Conservation (phyloP, 1,139 yeast species). For the Protomyces macrosporus region DNA sequence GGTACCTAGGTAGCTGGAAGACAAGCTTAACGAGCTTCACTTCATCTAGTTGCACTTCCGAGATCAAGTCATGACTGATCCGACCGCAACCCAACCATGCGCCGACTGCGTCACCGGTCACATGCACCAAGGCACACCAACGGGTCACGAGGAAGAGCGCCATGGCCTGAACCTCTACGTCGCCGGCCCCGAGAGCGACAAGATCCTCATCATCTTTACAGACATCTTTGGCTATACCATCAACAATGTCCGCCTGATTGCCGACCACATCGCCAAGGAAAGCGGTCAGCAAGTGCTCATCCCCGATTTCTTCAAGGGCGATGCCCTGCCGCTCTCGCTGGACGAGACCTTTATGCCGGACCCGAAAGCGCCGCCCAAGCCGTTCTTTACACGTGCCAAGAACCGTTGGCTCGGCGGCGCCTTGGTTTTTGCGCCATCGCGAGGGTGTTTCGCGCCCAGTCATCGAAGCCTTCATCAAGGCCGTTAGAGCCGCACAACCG, state of each 20-base stretch:
- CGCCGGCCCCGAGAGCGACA: constrained; percentile 20
- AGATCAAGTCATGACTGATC: background rate
- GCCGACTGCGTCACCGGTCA: constrained; percentile 21
- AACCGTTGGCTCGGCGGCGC: constrained; percentile 1
- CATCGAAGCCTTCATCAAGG: constrained; percentile 13
- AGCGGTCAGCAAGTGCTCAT: constrained; percentile 24
- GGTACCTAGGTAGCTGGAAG: no score
- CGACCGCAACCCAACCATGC: background rate
- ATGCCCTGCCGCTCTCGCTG: background rate
- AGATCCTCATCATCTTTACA: constrained; percentile 25
- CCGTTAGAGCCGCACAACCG: background rate
- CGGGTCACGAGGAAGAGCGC: constrained; percentile 16
- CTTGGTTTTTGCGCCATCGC: constrained; percentile 18
- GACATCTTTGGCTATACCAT: constrained; percentile 31
- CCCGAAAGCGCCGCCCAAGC: constrained; percentile 5
- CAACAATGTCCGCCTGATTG: constrained; percentile 28
- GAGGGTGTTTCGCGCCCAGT: constrained; percentile 20
- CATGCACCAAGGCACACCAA: constrained; percentile 27
- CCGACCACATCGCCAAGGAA: constrained; percentile 29
- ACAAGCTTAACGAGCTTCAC: background rate
- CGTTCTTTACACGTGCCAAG: constrained; percentile 8
- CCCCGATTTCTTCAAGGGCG: constrained; percentile 29
- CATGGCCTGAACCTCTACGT: constrained; percentile 26
- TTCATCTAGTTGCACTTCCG: background rate
- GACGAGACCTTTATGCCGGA: constrained; percentile 6